phyloP scores from a whole-genome alignment of 495 filamentous ascomycete species.

The Rusavskia elegans region DNA sequence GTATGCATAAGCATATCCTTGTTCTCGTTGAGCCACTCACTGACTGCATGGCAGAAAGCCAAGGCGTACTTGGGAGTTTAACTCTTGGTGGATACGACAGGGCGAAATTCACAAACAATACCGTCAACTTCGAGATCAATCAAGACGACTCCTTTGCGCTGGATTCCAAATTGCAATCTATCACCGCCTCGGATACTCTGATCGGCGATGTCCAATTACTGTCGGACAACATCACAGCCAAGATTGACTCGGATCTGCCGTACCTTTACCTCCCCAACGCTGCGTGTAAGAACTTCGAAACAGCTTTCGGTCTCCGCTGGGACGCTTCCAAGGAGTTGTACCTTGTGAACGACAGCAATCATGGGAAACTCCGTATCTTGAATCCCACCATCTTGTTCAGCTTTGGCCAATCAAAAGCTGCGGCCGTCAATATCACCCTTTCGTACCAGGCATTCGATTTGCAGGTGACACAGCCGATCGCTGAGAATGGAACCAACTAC shows the following conservation, averaged over 20 bases:
- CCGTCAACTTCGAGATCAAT: slow-evolving; percentile 30
- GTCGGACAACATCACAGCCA: slow-evolving; percentile 9
- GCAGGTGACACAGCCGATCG: slow-evolving; percentile 15
- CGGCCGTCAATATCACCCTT: slow-evolving; percentile 29
- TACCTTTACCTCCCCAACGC: slow-evolving; percentile 36
- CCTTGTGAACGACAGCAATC: slow-evolving; percentile 30
- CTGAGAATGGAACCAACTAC: slow-evolving; percentile 22
- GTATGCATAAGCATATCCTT: not conserved
- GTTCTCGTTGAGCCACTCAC: slow-evolving; percentile 15
- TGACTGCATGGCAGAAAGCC: not conserved
- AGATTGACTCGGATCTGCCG: slow-evolving; percentile 37
- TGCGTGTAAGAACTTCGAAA: slow-evolving; percentile 35
- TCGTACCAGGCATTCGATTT: slow-evolving; percentile 40
- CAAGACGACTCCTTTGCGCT: slow-evolving; percentile 30
- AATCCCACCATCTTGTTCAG: slow-evolving; percentile 35
- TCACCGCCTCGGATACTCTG: slow-evolving; percentile 14
- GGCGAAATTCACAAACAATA: slow-evolving; percentile 31
- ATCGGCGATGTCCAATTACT: slow-evolving; percentile 2
- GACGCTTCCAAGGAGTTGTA: slow-evolving; percentile 30
- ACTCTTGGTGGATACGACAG: slow-evolving; percentile 43
- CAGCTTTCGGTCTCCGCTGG: slow-evolving; percentile 32
- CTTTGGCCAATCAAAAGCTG: slow-evolving; percentile 20
- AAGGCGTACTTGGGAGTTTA: slow-evolving; percentile 26
- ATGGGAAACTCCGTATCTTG: slow-evolving; percentile 23
- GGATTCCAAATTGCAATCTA: slow-evolving; percentile 27